phyloP scores from a whole-genome alignment of 495 filamentous ascomycete species.

The Penicillium malachiteum region DNA sequence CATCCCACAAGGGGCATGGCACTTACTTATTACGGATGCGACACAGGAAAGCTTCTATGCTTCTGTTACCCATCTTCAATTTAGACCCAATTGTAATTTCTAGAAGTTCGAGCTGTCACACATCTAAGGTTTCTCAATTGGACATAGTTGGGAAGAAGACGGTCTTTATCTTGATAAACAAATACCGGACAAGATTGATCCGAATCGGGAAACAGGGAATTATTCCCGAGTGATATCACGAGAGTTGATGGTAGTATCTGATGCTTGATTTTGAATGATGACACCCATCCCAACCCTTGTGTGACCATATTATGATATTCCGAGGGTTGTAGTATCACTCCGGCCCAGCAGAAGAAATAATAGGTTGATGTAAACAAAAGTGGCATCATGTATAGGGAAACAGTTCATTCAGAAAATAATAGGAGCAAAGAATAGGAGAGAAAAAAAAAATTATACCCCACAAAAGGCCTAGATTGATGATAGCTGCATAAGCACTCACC shows the following conservation, averaged over 20 bases:
- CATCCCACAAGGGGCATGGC: conserved; percentile 2
- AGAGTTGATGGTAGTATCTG: conserved; percentile 10
- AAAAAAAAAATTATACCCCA: too few relatives aligned
- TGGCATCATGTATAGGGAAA: too few relatives aligned
- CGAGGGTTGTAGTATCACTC: not conserved
- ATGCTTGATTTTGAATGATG: conserved; percentile 6
- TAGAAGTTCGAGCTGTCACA: conserved; percentile 21
- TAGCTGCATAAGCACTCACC: not conserved
- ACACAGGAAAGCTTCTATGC: conserved; percentile 20
- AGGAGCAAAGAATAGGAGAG: not conserved
- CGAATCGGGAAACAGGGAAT: not conserved
- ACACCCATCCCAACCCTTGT: conserved; percentile 8
- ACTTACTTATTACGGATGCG: not conserved
- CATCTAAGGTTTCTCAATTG: conserved; percentile 3
- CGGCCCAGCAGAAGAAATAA: not conserved
- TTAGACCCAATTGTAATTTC: conserved; percentile 25
- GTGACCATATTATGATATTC: conserved; percentile 1
- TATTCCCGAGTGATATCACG: not conserved
- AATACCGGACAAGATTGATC: not conserved
- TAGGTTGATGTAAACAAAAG: too few relatives aligned
- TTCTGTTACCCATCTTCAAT: conserved; percentile 21
- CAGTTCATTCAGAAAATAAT: too few relatives aligned
- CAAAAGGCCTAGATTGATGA: not conserved
- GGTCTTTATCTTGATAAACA: not conserved
- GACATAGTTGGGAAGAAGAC: not conserved